Conservation (phyloP, 2,329 filamentous ascomycete genomes). For the Scytalidium sp. region DNA sequence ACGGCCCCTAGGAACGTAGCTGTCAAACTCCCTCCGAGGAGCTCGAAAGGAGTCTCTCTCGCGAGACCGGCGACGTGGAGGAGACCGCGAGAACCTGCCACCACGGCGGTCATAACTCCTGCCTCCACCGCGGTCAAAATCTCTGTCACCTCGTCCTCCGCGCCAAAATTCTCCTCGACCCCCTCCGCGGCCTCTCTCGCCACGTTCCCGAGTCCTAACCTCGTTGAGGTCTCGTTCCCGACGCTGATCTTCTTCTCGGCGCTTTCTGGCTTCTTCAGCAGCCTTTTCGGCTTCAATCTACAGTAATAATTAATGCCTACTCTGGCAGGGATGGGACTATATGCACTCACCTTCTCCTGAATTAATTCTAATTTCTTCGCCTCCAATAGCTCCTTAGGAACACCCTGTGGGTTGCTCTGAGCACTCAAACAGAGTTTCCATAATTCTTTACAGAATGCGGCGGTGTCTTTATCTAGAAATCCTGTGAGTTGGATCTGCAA, state of each 20-base stretch:
- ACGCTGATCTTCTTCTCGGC: conserved; percentile 67
- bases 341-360: conserved; percentile 75
- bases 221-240: conserved; percentile 69
- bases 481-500: conserved; percentile 93
- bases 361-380: conserved; percentile 94
- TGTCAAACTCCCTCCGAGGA: conserved; percentile 25
- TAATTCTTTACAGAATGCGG: conserved; percentile 86
- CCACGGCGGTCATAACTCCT: conserved; percentile 41
- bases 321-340: not conserved
- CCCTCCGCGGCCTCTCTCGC: conserved; percentile 48
- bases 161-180: conserved; percentile 39
- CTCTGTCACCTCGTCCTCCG: conserved; percentile 52
- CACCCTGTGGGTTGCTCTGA: conserved; percentile 82
- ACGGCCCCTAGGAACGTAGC: conserved; percentile 29
- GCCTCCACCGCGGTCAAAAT: conserved; percentile 36
- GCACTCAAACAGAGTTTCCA: conserved; percentile 92
- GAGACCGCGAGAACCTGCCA: conserved; percentile 40
- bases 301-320: conserved; percentile 11
- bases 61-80: conserved; percentile 32
- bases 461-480: conserved; percentile 90
- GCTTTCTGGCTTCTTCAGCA: conserved; percentile 69
- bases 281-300: conserved; percentile 81
- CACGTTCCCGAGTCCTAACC: conserved; percentile 63
- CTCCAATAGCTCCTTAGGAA: conserved; percentile 91
- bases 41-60: conserved; percentile 29